Conservation (phyloP, 2,329 filamentous ascomycete genomes). For the Diaporthe sp. region DNA sequence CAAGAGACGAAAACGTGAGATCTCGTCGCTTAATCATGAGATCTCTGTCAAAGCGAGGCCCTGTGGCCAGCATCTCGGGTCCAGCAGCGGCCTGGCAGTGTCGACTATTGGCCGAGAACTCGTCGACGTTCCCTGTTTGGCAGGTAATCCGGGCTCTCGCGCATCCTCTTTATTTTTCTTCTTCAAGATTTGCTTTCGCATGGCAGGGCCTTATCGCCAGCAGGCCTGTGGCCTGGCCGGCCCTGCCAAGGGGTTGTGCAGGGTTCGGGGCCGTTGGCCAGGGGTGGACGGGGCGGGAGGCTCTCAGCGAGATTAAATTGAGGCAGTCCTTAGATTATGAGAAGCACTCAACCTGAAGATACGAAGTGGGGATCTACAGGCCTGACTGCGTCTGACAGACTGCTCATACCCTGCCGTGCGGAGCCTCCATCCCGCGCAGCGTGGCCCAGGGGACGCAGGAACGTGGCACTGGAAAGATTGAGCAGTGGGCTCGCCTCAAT, state of each 20-base stretch:
- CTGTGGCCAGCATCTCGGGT: conserved; percentile 20
- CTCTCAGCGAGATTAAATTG: conserved; percentile 34
- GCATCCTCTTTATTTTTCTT: not conserved
- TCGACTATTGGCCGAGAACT: conserved; percentile 26
- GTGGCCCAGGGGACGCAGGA: conserved; percentile 23
- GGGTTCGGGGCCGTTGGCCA: conserved; percentile 4
- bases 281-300: conserved; percentile 1
- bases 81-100: not conserved
- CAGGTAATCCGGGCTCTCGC: not conserved
- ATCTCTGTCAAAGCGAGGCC: conserved; percentile 30
- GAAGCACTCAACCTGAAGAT: conserved; percentile 28
- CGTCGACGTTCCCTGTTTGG: conserved; percentile 18
- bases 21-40: conserved; percentile 37
- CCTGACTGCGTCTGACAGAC: conserved; percentile 20
- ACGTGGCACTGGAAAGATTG: conserved; percentile 22
- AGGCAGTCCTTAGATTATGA: conserved; percentile 32
- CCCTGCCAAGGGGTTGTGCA: conserved; percentile 13
- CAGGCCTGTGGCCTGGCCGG: conserved; percentile 1
- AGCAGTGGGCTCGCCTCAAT: not conserved
- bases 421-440: conserved; percentile 9
- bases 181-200: conserved; percentile 11
- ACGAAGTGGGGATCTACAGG: conserved; percentile 28
- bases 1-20: conserved; percentile 33
- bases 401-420: conserved; percentile 12
- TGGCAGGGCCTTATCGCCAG: conserved; percentile 9